Conservation (phyloP, 2,329 filamentous ascomycete species). For the Thermomyces lanuginosus region DNA sequence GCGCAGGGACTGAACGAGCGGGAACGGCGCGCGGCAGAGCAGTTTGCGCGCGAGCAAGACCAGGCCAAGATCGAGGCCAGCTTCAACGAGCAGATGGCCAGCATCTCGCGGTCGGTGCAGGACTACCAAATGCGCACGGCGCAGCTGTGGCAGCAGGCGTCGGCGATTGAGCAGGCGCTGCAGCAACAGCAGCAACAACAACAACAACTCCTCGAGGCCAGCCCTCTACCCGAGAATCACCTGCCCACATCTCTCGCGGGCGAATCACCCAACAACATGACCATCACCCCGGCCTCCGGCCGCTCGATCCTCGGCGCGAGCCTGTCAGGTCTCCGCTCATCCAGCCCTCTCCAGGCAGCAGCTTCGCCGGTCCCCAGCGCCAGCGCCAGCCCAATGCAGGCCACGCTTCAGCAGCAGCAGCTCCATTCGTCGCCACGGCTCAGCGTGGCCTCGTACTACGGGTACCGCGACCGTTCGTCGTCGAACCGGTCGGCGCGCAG, state of each 20-base stretch:
- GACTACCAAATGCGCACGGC: slow-evolving; percentile 28
- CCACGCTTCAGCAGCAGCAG: slow-evolving; percentile 15
- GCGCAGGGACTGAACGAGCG: slow-evolving; percentile 40
- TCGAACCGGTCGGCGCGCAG: slow-evolving; percentile 26
- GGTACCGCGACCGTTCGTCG: slow-evolving; percentile 24
- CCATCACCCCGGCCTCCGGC: slow-evolving; percentile 15
- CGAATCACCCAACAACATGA: slow-evolving; percentile 15
- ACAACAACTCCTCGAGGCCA: slow-evolving; percentile 27
- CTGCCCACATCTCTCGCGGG: slow-evolving; percentile 36
- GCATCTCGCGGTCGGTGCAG: slow-evolving; percentile 27
- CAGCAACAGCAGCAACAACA: slow-evolving; percentile 31
- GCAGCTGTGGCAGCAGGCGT: slow-evolving; percentile 29
- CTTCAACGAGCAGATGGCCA: slow-evolving; percentile 28
- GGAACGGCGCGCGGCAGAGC: slow-evolving; percentile 33
- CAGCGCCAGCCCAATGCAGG: slow-evolving; percentile 18
- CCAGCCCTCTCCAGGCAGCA: slow-evolving; percentile 20
- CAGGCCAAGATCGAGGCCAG: slow-evolving; percentile 28
- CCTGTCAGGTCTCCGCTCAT: slow-evolving; percentile 19
- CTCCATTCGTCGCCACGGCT: slow-evolving; percentile 20
- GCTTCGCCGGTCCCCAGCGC: slow-evolving; percentile 18
- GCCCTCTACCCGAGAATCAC: slow-evolving; percentile 40
- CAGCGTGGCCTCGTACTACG: slow-evolving; percentile 17
- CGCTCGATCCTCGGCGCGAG: slow-evolving; percentile 21
- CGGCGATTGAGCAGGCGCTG: slow-evolving; percentile 27
- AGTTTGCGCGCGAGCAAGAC: slow-evolving; percentile 30